Conservation (phyloP, 306 rosid species). For the Medicago lupulina region DNA sequence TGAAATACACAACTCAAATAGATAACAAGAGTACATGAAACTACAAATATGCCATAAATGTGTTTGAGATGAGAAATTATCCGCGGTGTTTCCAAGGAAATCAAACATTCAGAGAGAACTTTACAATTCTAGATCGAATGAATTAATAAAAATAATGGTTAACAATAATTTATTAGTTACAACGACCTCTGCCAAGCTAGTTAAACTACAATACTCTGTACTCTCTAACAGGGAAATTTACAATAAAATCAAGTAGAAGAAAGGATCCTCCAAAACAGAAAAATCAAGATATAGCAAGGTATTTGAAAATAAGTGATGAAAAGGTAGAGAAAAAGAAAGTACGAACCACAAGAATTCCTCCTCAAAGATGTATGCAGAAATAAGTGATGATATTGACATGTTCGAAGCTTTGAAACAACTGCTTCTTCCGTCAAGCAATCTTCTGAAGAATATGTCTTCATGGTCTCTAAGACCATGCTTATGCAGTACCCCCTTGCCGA, state of each 20-base stretch:
- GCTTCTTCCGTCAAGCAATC: conserved; percentile 99
- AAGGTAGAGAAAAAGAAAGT: conserved; percentile 12
- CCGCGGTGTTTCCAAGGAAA: background rate
- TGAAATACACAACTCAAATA: conserved; percentile 38
- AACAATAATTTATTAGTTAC: background rate
- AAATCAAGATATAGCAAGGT: background rate
- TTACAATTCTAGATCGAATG: background rate
- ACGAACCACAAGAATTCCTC: conserved; percentile 74
- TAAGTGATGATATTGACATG: conserved; percentile 86
- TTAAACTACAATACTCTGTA: background rate
- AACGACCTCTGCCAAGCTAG: background rate
- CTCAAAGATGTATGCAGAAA: conserved; percentile 82
- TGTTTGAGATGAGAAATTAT: background rate
- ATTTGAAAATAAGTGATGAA: background rate
- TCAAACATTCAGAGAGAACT: conserved; percentile 2
- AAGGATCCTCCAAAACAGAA: background rate
- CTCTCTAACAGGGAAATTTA: conserved; percentile 12
- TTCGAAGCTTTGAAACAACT: conserved; percentile 87
- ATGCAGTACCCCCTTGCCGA: conserved; percentile 97
- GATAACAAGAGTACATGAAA: conserved; percentile 23
- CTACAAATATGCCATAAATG: background rate
- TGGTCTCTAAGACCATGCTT: conserved; percentile 78
- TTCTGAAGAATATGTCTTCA: conserved; percentile 83
- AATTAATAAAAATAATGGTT: conserved; percentile 4
- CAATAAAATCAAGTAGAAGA: background rate